Base-by-base conservation (phyloP, 768 basidiomycete species). In the Pisolithus tinctorius region DNA sequence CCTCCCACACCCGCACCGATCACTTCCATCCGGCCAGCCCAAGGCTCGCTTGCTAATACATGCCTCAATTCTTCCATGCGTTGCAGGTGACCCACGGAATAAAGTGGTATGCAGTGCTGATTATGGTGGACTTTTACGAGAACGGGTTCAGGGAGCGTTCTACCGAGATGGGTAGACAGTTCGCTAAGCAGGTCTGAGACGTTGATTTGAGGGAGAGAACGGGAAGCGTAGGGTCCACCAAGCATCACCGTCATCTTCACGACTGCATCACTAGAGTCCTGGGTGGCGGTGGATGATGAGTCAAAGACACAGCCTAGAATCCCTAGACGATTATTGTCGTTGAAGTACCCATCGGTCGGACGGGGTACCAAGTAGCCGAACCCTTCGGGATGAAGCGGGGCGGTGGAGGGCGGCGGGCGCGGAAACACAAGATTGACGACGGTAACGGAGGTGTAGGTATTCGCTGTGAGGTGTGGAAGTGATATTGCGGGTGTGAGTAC, bases 321-420 rank as follows among this genome's bases (percentile, higher is more conserved):
- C 4, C 81, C 79, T 10, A 74, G 65, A 45, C 66, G 57, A 31
- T 64, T 59, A 4, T 58, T 47, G 23, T 53, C 48, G 11, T 55
- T 50, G n/a, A 67, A 60, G 56, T 88, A 86, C 20, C 75, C 84
- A 4, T 65, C 65, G 30, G 68, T 69, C 0, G 87, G 82, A 14
- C 93, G 87, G 0, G 94, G 93, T 48, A 96, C 78, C 61, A 99
- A 84, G 71, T 93, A 97, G 8, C 95, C 95, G 64, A 97, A 99
- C 4, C 95, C 95, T 2, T 76, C 75, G 0, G 93, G 92, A 58
- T 92, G 86, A 45, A 94, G 75, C 23, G 63, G 59, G 23, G 64
- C 52, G 50, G 69, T 61, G 34, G 58, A 48, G 23, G 71, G 64
- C 29, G 77, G 63, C 55, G 63, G 49, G 29, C 65, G 62, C 41